These are phyloP conservation scores for Plantago major DNA, from an alignment of 257 asterid species.

Conservation along the genomic window DNA sequence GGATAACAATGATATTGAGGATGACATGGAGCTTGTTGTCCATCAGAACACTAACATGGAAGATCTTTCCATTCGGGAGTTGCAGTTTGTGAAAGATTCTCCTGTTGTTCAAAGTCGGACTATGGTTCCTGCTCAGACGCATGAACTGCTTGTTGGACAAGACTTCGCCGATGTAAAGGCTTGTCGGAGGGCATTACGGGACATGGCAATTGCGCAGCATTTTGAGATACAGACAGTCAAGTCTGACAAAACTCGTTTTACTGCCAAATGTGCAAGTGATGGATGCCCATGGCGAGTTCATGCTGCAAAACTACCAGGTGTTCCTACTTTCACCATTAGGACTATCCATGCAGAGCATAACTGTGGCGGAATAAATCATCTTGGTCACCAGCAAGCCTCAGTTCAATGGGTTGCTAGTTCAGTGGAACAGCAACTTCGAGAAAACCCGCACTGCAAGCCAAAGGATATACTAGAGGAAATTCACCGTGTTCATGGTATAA, in stretches of 20 bases:
- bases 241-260: constrained; percentile 68
- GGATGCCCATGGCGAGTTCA: constrained; percentile 78
- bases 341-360: constrained; percentile 55
- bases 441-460: constrained; percentile 63
- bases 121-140: constrained; percentile 28
- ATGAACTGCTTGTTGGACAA: constrained; percentile 60
- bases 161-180: constrained; percentile 64
- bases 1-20: constrained; percentile 34
- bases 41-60: constrained; percentile 35
- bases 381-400: constrained; percentile 78
- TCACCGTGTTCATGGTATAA: constrained; percentile 60
- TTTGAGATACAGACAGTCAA: constrained; percentile 73
- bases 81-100: constrained; percentile 35
- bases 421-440: constrained; percentile 49
- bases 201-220: constrained; percentile 63
- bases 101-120: constrained; percentile 51
- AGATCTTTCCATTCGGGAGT: constrained; percentile 26
- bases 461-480: constrained; percentile 74
- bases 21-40: constrained; percentile 32
- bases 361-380: constrained; percentile 56
- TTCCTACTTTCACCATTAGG: constrained; percentile 58
- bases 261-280: constrained; percentile 69
- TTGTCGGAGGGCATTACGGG: constrained; percentile 66
- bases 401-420: constrained; percentile 73
- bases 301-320: constrained; percentile 71